Percentiles rank a stretch among this genome's conserved stretches.
These are phyloP conservation scores for Gossypium sturtianum DNA, from an alignment of 345 rosid species.

Conservation along the genomic window DNA sequence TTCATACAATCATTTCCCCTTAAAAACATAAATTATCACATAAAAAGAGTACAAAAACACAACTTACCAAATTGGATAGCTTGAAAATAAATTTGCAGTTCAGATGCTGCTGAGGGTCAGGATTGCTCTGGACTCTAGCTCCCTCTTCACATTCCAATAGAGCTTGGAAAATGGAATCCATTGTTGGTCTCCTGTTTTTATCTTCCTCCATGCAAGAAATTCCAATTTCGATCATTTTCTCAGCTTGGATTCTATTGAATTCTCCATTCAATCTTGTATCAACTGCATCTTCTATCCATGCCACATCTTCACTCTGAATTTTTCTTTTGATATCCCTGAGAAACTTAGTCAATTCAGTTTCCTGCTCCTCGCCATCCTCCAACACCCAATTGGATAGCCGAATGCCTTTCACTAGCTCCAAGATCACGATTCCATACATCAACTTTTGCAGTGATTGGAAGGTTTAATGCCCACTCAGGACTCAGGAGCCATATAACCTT, in stretches of 20 bases:
- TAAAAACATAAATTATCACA: too few species aligned
- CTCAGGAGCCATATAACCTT: slow-evolving; percentile 11
- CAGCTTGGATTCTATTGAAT: not conserved
- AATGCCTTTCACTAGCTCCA: slow-evolving; percentile 37
- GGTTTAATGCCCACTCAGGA: slow-evolving; percentile 12
- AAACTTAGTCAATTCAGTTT: slow-evolving; percentile 25
- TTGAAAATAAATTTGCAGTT: too few species aligned
- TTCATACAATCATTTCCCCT: too few species aligned
- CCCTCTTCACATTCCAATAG: slow-evolving; percentile 16
- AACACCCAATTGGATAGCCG: not conserved
- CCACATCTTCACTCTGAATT: slow-evolving; percentile 13
- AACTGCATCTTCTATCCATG: too few species aligned
- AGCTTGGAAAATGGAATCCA: slow-evolving; percentile 25
- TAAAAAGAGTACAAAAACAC: too few species aligned
- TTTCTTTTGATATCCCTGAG: slow-evolving; percentile 24
- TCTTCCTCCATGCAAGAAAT: slow-evolving; percentile 10
- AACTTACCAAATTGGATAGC: too few species aligned
- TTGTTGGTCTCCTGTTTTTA: slow-evolving; percentile 14
- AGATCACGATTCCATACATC: slow-evolving; percentile 40
- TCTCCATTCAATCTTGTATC: not conserved
- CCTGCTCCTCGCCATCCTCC: slow-evolving; percentile 24
- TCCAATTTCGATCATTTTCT: slow-evolving; percentile 14
- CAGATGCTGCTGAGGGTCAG: too few species aligned
- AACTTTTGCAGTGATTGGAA: slow-evolving; percentile 19
- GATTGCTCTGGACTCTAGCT: not conserved